phyloP scores from a whole-genome alignment of 345 rosid species.

The Garcia nutans region DNA sequence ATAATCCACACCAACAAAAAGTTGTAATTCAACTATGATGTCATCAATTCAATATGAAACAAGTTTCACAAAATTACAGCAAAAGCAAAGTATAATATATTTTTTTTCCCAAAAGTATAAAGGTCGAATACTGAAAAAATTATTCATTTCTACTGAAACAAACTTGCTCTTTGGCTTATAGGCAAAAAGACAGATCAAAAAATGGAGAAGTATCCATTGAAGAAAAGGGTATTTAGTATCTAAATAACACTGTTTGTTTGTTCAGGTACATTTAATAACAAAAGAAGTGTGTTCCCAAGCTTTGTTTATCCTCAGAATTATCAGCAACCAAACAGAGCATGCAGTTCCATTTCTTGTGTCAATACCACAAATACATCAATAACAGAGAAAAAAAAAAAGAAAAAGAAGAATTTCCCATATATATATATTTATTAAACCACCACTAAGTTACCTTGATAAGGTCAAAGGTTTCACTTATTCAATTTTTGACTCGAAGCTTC shows the following conservation, averaged over 20 bases:
- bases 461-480: not conserved
- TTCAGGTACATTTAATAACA: not conserved
- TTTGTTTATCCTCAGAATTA: not conserved
- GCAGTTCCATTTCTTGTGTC: not conserved
- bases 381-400: not conserved
- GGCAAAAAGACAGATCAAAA: not conserved
- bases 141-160: not conserved
- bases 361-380: not conserved
- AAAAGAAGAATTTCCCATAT: too few relatives aligned
- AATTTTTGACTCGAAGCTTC: too few relatives aligned
- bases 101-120: not conserved
- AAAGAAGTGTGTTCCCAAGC: not conserved
- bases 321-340: not conserved
- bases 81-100: not conserved
- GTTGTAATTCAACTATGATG: not conserved
- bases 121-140: not conserved
- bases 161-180: not conserved
- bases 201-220: not conserved
- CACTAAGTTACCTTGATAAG: not conserved
- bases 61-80: not conserved
- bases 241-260: not conserved
- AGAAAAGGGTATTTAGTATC: not conserved
- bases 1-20: not conserved
- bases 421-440: not conserved
- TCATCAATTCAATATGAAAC: not conserved